Conservation (phyloP, 805 yeast genomes). For the Candida maltosa region DNA sequence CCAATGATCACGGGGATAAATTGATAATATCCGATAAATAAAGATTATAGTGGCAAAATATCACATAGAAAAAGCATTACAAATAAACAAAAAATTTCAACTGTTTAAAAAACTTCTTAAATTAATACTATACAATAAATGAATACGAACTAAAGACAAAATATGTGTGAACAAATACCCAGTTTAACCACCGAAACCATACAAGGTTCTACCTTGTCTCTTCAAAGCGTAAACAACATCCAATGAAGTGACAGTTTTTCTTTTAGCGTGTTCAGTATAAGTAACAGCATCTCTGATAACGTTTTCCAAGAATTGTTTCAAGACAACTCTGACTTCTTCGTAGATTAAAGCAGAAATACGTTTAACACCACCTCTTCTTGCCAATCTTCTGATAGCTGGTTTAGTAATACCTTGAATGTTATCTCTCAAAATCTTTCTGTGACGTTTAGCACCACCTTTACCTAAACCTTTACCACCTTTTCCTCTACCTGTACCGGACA, state of each 20-base stretch:
- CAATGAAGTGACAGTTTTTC: slow-evolving; percentile 98
- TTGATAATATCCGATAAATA: slow-evolving; percentile 16
- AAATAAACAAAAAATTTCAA: slow-evolving; percentile 6
- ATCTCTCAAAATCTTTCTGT: slow-evolving; percentile 98
- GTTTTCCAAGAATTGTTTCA: slow-evolving; percentile 92
- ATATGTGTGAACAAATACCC: slow-evolving; percentile 13
- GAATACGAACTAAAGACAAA: no score
- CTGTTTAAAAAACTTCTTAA: neutral
- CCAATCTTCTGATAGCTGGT: slow-evolving; percentile 99
- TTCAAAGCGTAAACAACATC: slow-evolving; percentile 98
- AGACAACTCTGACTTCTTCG: slow-evolving; percentile 97
- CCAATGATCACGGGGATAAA: slow-evolving; percentile 26
- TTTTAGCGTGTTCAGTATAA: slow-evolving; percentile 99
- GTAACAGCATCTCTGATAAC: slow-evolving; percentile 99
- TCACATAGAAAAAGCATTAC: slow-evolving; percentile 1
- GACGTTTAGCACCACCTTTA: slow-evolving; percentile 99
- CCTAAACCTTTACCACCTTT: slow-evolving; percentile 99
- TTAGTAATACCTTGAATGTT: slow-evolving; percentile 99
- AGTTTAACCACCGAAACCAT: slow-evolving; percentile 99
- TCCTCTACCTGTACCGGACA: slow-evolving; percentile 94
- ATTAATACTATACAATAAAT: no score
- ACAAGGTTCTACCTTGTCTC: slow-evolving; percentile 99
- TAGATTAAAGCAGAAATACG: slow-evolving; percentile 98
- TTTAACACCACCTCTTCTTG: slow-evolving; percentile 99
- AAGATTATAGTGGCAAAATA: no score